These are phyloP conservation scores for Vitis rotundifolia DNA, from an alignment of 164 flowering plant species.

Conservation along the genomic window DNA sequence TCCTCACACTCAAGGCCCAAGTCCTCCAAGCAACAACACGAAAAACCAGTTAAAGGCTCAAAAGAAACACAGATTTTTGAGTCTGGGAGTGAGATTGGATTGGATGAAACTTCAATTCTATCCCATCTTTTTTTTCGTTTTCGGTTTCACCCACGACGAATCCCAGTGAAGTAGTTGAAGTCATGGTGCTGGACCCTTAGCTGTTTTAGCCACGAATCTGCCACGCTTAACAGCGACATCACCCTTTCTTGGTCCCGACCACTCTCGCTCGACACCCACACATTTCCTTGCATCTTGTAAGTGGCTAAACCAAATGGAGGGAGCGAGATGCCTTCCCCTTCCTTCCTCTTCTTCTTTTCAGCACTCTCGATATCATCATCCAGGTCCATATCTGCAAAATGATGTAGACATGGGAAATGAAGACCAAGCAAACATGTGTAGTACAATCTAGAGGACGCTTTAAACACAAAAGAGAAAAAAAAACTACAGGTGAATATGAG, in stretches of 20 bases:
- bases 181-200: conserved; percentile 92
- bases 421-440: not conserved
- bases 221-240: conserved; percentile 69
- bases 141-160: conserved; percentile 43
- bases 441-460: no score
- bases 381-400: conserved; percentile 46
- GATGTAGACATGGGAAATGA: no score
- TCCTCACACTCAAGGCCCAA: not conserved
- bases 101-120: no score
- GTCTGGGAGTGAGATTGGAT: no score
- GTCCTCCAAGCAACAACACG: conserved; percentile 2
- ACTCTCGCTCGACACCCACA: conserved; percentile 66
- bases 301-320: conserved; percentile 88
- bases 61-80: no score
- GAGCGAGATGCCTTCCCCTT: conserved; percentile 59
- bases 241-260: conserved; percentile 76
- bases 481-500: not conserved
- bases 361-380: conserved; percentile 40
- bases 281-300: conserved; percentile 87
- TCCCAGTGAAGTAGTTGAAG: conserved; percentile 77
- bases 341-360: conserved; percentile 46
- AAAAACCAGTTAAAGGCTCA: no score
- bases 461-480: no score
- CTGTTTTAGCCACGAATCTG: conserved; percentile 98
- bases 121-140: no score